Base-by-base conservation (phyloP, 148 eudicot species). In the Chenopodium berlandieri region DNA sequence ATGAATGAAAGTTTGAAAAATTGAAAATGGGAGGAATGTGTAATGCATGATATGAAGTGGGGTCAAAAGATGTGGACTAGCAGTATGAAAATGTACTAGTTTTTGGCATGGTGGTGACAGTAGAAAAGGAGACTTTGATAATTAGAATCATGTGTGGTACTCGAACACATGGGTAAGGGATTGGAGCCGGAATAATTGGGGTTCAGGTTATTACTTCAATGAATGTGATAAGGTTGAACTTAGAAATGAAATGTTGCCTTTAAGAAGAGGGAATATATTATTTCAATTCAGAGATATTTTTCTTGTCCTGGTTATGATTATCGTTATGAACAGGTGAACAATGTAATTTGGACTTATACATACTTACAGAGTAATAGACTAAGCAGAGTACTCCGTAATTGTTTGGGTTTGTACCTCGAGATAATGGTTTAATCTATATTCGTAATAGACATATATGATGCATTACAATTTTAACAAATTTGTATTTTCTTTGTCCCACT, bases 211-310 rank as follows among this genome's bases (percentile, higher is more conserved):
- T 25, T 3, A 25, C 37, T 67, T 30, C 71, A 67, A 67, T 67
- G 71, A 67, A 67, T 27, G 71, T 67, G 71, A 67, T 67, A 67
- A 67, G 71, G 71, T 67, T 67, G 30, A 40, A 17, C 31, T 67
- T 9, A 4, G 1, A 30, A 30, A 14, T 62, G 25, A 9, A 20
- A 62, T 22, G 27, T 20, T 62, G 66, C 66, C 12, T 6, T 14
- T 4, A 58, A 14, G 66, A 20, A 1, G 66, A n/a, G 66, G 66
- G 66, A 50, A 50, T 50, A 50, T 50, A 50, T 2, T 50, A 40
- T 7, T 6, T 40, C 7, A 40, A 40, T 40, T 40, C 44, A 40
- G 7, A 40, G 44, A 40, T 40, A 0, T 6, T 40, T 40, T 40
- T 40, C 44, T 40, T 40, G 44, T 40, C 44, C 8, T 40, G 7